Conservation (phyloP, 345 rosid genomes). For the Crucihimalaya himalaica region DNA sequence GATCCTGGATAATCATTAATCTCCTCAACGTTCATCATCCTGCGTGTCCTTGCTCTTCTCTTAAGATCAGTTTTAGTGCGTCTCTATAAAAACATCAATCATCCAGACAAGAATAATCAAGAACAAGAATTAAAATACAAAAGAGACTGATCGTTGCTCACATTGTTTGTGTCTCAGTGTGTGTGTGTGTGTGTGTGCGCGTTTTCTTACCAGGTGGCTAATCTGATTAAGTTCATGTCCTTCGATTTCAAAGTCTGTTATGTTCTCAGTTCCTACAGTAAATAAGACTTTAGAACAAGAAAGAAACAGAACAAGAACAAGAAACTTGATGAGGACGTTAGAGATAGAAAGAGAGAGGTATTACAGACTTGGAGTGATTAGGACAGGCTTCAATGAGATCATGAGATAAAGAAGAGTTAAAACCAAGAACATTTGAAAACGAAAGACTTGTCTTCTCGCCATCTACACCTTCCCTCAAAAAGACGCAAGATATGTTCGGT, state of each 20-base stretch:
- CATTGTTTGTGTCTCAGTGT: constrained; percentile 16
- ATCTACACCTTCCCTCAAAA: constrained; percentile 7
- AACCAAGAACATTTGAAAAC: constrained; percentile 8
- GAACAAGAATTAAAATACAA: constrained; percentile 7
- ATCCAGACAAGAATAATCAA: neutral
- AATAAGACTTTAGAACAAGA: constrained; percentile 2
- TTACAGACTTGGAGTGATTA: constrained; percentile 34
- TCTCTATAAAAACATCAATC: constrained; percentile 20
- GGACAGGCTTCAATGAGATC: constrained; percentile 14
- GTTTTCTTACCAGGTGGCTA: constrained; percentile 30
- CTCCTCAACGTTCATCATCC: constrained; percentile 45
- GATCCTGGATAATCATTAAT: constrained; percentile 74
- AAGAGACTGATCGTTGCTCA: constrained; percentile 1
- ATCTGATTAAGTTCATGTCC: constrained; percentile 1
- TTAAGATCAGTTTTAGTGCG: constrained; percentile 12
- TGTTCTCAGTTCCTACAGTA: constrained; percentile 15
- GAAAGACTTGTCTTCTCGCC: constrained; percentile 34
- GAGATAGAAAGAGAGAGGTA: constrained; percentile 6
- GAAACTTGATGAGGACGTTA: constrained; percentile 2
- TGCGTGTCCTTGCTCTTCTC: constrained; percentile 20
- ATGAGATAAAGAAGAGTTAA: constrained; percentile 19
- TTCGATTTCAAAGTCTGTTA: neutral
- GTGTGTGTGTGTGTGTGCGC: neutral
- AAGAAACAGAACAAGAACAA: constrained; percentile 20
- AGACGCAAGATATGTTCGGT: constrained; percentile 7